Conservation (phyloP, 1,284 basidiomycete species). For the Ceratobasidium sp. region DNA sequence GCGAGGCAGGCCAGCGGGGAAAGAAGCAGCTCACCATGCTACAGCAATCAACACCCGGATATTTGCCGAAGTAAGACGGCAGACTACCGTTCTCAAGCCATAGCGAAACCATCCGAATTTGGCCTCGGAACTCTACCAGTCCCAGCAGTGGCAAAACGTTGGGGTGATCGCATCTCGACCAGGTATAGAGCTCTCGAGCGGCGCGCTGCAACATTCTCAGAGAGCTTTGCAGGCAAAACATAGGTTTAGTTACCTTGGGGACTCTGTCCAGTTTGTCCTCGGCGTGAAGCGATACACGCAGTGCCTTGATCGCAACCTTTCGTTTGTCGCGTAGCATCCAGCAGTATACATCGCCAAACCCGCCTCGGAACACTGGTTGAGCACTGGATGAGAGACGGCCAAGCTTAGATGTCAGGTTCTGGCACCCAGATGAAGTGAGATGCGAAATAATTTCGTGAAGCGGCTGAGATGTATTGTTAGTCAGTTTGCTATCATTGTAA, state of each 20-base stretch:
- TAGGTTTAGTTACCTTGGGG: not conserved
- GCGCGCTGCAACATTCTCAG: not conserved
- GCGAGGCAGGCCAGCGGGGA: no score
- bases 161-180: not conserved
- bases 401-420: not conserved
- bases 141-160: not conserved
- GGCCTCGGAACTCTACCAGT: not conserved
- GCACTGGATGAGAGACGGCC: not conserved
- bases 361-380: not conserved
- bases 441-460: slow-evolving; percentile 2
- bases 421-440: slow-evolving; percentile 4
- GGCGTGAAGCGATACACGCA: not conserved
- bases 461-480: not conserved
- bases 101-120: not conserved
- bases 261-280: not conserved
- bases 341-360: slow-evolving; percentile 22
- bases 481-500: not conserved
- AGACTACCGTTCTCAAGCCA: not conserved
- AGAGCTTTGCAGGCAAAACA: not conserved
- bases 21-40: not conserved
- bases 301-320: not conserved
- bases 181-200: not conserved
- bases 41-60: not conserved
- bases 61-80: not conserved
- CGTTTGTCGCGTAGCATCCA: not conserved